These are phyloP conservation scores for Hymenoscyphus albidus DNA, from an alignment of 2,329 filamentous ascomycete genomes.

Conservation along the genomic window DNA sequence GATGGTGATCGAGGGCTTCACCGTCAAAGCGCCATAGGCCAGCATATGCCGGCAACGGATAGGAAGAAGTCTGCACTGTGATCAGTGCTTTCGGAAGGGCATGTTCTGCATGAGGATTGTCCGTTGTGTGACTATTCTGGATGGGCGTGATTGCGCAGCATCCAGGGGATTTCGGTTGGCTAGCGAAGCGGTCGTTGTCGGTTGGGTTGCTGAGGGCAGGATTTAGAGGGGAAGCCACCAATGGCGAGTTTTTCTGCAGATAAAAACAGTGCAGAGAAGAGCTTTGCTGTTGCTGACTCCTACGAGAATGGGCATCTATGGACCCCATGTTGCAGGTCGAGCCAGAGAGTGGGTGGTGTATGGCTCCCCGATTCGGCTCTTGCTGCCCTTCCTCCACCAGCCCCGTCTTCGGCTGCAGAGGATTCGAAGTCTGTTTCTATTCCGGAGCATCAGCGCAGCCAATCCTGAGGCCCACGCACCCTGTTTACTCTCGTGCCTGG, in stretches of 20 bases:
- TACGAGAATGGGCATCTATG: not conserved
- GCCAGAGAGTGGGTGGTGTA: constrained; percentile 1
- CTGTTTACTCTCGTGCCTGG: not conserved
- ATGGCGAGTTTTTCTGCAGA: constrained; percentile 4
- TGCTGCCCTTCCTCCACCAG: not conserved
- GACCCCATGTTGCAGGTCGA: not conserved
- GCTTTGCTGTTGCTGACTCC: not conserved
- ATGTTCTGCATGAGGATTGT: constrained; percentile 27
- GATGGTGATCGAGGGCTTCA: constrained; percentile 18
- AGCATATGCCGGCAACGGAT: constrained; percentile 26
- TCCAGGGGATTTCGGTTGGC: constrained; percentile 20
- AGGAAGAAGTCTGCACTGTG: constrained; percentile 25
- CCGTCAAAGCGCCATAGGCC: constrained; percentile 29
- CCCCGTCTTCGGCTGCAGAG: not conserved
- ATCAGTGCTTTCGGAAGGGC: constrained; percentile 24
- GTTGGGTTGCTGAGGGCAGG: constrained; percentile 14
- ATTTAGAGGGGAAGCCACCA: not conserved
- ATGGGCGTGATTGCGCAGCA: constrained; percentile 16
- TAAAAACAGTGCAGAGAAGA: constrained; percentile 1
- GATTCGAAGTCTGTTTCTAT: constrained; percentile 3
- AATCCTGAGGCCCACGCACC: not conserved
- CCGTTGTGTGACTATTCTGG: constrained; percentile 27
- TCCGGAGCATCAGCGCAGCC: not conserved
- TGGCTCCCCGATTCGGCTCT: constrained; percentile 7
- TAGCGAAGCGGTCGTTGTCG: constrained; percentile 21